Evolutionary conservation across 2,329 filamentous ascomycete species (phyloP).

Genomic region (Colletotrichum sp.): DNA sequence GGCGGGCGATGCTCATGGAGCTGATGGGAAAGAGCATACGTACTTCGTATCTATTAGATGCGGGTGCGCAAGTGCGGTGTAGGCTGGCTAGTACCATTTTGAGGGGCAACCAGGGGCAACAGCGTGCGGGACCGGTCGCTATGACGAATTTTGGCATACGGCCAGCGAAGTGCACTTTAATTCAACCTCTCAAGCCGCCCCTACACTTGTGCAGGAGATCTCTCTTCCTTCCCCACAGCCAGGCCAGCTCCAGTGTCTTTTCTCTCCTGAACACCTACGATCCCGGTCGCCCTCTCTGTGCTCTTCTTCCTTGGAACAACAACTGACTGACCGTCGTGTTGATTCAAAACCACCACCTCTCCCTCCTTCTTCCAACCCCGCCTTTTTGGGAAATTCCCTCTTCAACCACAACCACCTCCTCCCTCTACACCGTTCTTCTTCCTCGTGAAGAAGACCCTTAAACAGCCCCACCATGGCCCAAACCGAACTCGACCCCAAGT

Average conservation of each 20-base stretch:
- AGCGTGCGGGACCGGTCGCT: constrained; percentile 17
- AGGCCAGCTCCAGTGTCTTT: not conserved
- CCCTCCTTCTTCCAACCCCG: not conserved
- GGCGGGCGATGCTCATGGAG: not conserved
- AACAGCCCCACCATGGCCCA: constrained; percentile 18
- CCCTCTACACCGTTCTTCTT: constrained; percentile 12
- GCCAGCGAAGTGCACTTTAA: constrained; percentile 16
- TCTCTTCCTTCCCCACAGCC: constrained; percentile 16
- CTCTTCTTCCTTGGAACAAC: not conserved
- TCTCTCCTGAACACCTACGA: constrained; percentile 9
- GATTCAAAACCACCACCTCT: not conserved
- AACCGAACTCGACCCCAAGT: constrained; percentile 77
- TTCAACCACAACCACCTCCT: not conserved
- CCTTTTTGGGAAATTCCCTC: constrained; percentile 5
- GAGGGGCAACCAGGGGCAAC: constrained; percentile 19
- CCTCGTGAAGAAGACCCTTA: constrained; percentile 8
- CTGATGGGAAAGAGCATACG: not conserved
- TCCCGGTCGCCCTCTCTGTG: not conserved
- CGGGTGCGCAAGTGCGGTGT: constrained; percentile 16
- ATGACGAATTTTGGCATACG: constrained; percentile 21
- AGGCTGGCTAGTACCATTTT: constrained; percentile 7
- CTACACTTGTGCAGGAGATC: constrained; percentile 16
- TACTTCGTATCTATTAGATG: constrained; percentile 7
- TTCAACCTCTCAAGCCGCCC: constrained; percentile 14
- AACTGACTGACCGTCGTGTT: not conserved